phyloP scores from a whole-genome alignment of 768 basidiomycete genomes.

The Pholiota molesta region DNA sequence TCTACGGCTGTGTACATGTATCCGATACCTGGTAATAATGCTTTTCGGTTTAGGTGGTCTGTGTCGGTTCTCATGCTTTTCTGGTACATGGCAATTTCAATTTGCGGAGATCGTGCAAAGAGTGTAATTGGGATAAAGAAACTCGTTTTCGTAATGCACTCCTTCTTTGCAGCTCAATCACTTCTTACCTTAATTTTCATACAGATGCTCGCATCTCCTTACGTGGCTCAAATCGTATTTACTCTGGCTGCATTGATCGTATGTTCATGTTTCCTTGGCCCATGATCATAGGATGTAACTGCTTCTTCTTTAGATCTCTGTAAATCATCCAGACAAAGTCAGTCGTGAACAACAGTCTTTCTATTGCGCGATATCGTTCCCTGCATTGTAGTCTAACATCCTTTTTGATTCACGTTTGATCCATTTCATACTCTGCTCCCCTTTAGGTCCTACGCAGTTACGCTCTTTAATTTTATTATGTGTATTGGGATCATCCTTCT shows the following conservation, averaged over 20 bases:
- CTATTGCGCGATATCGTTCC: conserved; percentile 33
- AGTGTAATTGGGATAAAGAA: conserved; percentile 18
- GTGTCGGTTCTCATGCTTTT: conserved; percentile 39
- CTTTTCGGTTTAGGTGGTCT: conserved; percentile 33
- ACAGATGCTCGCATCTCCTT: conserved; percentile 40
- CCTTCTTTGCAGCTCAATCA: background rate
- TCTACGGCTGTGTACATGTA: background rate
- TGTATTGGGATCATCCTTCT: conserved; percentile 31
- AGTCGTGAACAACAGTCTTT: conserved; percentile 24
- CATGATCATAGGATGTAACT: background rate
- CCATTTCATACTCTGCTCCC: background rate
- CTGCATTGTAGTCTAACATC: conserved; percentile 20
- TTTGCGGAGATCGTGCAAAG: conserved; percentile 21
- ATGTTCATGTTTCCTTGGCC: conserved; percentile 4
- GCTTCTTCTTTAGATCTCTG: conserved; percentile 20
- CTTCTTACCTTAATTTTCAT: background rate
- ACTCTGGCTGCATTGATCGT: conserved; percentile 32
- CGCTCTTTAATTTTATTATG: conserved; percentile 28
- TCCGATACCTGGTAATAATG: background rate
- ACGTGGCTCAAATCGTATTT: conserved; percentile 33
- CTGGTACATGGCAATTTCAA: conserved; percentile 31
- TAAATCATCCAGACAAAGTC: conserved; percentile 30
- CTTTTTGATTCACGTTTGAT: background rate
- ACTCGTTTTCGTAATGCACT: conserved; percentile 25
- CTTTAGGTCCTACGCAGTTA: conserved; percentile 25